Conservation (phyloP, 768 basidiomycete species). For the Tricholoma sp. region DNA sequence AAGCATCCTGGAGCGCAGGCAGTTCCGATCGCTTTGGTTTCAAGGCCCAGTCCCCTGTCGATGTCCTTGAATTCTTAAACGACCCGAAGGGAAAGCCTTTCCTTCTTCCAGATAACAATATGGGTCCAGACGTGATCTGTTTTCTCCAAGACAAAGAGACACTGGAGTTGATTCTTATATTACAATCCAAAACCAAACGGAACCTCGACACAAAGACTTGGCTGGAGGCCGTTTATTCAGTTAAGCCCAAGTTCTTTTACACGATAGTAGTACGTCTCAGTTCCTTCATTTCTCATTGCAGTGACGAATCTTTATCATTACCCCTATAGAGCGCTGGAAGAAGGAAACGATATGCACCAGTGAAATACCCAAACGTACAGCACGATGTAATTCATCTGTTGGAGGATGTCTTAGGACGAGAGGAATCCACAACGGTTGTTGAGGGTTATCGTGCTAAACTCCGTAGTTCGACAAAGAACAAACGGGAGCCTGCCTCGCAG, state of each 20-base stretch:
- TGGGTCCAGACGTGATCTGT: constrained; percentile 14
- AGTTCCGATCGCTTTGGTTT: too few species aligned
- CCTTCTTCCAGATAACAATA: constrained; percentile 10
- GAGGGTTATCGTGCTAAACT: constrained; percentile 10
- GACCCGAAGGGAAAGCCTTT: constrained; percentile 8
- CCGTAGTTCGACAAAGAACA: constrained; percentile 5
- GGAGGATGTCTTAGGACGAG: constrained; percentile 4
- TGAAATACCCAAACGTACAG: constrained; percentile 5
- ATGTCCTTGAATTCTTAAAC: constrained; percentile 5
- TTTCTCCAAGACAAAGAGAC: constrained; percentile 13
- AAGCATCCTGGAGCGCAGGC: constrained; percentile 10
- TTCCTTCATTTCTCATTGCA: not conserved
- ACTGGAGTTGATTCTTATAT: constrained; percentile 11
- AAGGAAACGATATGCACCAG: constrained; percentile 7
- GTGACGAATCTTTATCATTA: constrained; percentile 4
- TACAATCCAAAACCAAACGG: constrained; percentile 8
- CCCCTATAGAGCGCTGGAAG: constrained; percentile 4
- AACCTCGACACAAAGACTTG: constrained; percentile 4
- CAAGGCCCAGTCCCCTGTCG: constrained; percentile 6
- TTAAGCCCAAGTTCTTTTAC: constrained; percentile 7
- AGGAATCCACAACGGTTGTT: constrained; percentile 5
- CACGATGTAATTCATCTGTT: constrained; percentile 6
- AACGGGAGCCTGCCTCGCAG: not conserved
- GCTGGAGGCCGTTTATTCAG: constrained; percentile 5
- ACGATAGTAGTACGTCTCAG: constrained; percentile 3